Evolutionary conservation across 345 rosid species (phyloP), one percentile per base, ranked within the genome.

Genomic region (Salix koriyanagi): DNA sequence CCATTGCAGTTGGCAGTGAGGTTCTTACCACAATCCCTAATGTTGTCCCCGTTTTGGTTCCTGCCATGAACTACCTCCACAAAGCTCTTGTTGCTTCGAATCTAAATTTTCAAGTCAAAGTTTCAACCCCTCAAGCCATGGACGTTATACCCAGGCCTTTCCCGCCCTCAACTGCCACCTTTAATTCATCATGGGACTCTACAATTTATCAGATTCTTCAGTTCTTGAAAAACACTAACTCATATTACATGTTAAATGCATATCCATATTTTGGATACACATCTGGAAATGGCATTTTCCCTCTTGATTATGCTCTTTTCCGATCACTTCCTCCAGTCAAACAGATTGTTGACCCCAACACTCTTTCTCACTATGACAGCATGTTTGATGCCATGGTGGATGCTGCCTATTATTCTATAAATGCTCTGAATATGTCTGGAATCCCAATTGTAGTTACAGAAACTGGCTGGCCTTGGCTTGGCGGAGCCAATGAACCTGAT

Each of bases 341-440:
- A 77, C 99, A 96, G 88, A 94, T 94, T 42, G 98, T 96, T 82
- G 99, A 96, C 75, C 98, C 99, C 3, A 96, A 94, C 88, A 96
- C 99, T 41, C 91, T 96, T 72, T 84, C 88, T 42, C 97, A 87
- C 79, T 96, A 91, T 79, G 82, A 86, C 82, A 96, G 99, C 84
- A 94, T 96, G 99, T 92, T 94, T 82, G 99, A 94, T 74, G 95
- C 99, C 1, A 90, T 96, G 98, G 96, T 96, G 69, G 99, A 96
- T 80, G 99, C 99, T 69, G 80, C 98, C 52, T 96, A 92, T 84
- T 96, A 93, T 84, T 89, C 99, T 32, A 92, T 96, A 68, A 88
- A 85, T 37, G 92, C 90, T 65, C 32, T 87, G 71, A 89, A 90
- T 65, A 87, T 91, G 80, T 86, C 97, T 1, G 91, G 87, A 67